These are phyloP conservation scores for Taphrina populina DNA, from an alignment of 1,139 yeast genomes.

Conservation along the genomic window DNA sequence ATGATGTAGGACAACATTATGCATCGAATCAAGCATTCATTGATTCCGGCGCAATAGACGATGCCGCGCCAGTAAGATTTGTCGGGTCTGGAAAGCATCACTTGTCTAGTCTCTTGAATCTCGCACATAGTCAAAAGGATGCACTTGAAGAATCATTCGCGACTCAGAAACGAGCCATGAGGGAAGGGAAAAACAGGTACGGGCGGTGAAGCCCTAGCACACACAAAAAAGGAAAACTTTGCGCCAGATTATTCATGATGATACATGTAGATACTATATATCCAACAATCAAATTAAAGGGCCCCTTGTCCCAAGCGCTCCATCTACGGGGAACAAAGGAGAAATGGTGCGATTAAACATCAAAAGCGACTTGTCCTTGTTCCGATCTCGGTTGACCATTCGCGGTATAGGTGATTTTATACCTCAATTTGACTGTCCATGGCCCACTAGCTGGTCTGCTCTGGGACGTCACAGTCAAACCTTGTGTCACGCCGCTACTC, in stretches of 20 bases:
- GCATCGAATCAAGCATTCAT: slow-evolving; percentile 7
- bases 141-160: slow-evolving; percentile 34
- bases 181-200: slow-evolving; percentile 26
- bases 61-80: slow-evolving; percentile 27
- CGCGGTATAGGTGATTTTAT: slow-evolving; percentile 65
- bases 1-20: slow-evolving; percentile 14
- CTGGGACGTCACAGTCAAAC: slow-evolving; percentile 50
- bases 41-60: slow-evolving; percentile 4
- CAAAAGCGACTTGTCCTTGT: slow-evolving; percentile 30
- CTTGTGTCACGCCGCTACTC: slow-evolving; percentile 60
- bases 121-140: slow-evolving; percentile 34
- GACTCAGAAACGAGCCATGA: slow-evolving; percentile 24
- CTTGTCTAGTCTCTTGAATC: slow-evolving; percentile 26
- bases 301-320: too few relatives aligned
- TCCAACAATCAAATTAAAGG: too few relatives aligned
- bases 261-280: too few relatives aligned
- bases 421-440: slow-evolving; percentile 62
- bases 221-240: too few relatives aligned
- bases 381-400: slow-evolving; percentile 45
- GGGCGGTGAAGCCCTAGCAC: slow-evolving; percentile 28
- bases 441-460: slow-evolving; percentile 53
- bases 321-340: slow-evolving; percentile 10
- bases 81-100: slow-evolving; percentile 35
- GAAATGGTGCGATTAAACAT: slow-evolving; percentile 1
- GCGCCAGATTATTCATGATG: too few relatives aligned